Conservation (phyloP, 768 basidiomycete genomes). For the Tylopilus intermedius region DNA sequence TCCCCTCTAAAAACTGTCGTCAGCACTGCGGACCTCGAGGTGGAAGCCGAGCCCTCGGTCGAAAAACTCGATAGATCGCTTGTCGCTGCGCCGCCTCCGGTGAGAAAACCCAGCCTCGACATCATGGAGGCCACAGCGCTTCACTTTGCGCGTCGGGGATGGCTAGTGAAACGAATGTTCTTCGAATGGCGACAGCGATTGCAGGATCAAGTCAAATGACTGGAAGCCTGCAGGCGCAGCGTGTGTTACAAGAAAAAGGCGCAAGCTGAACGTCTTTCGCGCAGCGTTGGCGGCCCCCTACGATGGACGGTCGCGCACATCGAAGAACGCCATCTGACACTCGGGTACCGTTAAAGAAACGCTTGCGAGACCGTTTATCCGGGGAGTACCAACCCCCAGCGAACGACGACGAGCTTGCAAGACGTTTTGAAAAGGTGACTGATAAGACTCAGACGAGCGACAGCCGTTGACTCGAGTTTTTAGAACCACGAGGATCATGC, state of each 20-base stretch:
- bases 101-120: conserved; percentile 15
- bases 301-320: conserved; percentile 20
- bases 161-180: conserved; percentile 40
- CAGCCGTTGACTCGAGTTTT: conserved; percentile 4
- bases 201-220: conserved; percentile 47
- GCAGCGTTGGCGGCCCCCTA: conserved; percentile 13
- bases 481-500: conserved; percentile 72
- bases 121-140: conserved; percentile 39
- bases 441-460: neutral
- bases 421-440: conserved; percentile 62
- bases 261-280: conserved; percentile 30
- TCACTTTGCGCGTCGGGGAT: conserved; percentile 38
- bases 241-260: conserved; percentile 57
- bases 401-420: conserved; percentile 62
- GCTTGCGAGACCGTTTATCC: conserved; percentile 34
- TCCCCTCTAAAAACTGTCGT: conserved; percentile 23
- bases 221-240: conserved; percentile 57
- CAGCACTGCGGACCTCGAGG: conserved; percentile 10
- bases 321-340: conserved; percentile 22
- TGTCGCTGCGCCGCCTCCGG: neutral
- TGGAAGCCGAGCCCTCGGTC: conserved; percentile 1
- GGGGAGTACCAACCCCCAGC: conserved; percentile 47
- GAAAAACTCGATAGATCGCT: conserved; percentile 8
- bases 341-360: conserved; percentile 21
- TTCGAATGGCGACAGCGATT: conserved; percentile 44